These are phyloP conservation scores for Ceratocystis ficicola DNA, from an alignment of 2,329 filamentous ascomycete species.

Conservation along the genomic window DNA sequence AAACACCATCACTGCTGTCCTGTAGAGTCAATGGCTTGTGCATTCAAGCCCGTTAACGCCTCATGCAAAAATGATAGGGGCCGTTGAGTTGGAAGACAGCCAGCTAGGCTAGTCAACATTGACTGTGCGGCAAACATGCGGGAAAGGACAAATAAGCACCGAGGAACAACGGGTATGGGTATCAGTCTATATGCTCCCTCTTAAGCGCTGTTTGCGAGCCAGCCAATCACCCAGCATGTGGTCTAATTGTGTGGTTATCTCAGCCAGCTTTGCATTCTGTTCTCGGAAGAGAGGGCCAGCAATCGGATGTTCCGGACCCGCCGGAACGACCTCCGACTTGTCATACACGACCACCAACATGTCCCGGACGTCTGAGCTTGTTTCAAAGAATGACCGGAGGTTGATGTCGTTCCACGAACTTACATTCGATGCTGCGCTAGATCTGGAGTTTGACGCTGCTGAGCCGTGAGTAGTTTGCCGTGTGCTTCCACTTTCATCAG, in stretches of 20 bases:
- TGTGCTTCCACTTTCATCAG: slow-evolving; percentile 36
- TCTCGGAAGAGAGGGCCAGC: slow-evolving; percentile 71
- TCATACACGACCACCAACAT: slow-evolving; percentile 86
- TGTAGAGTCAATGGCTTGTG: not conserved
- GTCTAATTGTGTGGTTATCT: slow-evolving; percentile 82
- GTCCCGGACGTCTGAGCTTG: slow-evolving; percentile 71
- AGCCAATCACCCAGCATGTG: slow-evolving; percentile 75
- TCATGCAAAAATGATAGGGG: not conserved
- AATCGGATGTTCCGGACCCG: slow-evolving; percentile 72
- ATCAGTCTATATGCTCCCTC: slow-evolving; percentile 36
- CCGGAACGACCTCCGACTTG: slow-evolving; percentile 69
- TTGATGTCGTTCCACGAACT: slow-evolving; percentile 73
- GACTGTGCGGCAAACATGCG: not conserved
- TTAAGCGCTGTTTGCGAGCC: slow-evolving; percentile 52
- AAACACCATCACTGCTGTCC: slow-evolving; percentile 9
- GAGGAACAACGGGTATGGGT: not conserved
- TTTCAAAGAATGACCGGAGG: slow-evolving; percentile 76
- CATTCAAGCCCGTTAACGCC: not conserved
- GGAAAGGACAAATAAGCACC: not conserved
- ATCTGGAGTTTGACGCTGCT: slow-evolving; percentile 31
- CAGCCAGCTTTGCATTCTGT: slow-evolving; percentile 71
- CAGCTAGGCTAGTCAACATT: not conserved
- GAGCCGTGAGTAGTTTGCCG: slow-evolving; percentile 36
- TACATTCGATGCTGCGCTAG: slow-evolving; percentile 32
- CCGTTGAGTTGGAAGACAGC: not conserved